A percentile compares a stretch with the other conserved stretches of the same genome.
Conservation (phyloP, 1,284 basidiomycete species). For the Ganoderma lucidum region DNA sequence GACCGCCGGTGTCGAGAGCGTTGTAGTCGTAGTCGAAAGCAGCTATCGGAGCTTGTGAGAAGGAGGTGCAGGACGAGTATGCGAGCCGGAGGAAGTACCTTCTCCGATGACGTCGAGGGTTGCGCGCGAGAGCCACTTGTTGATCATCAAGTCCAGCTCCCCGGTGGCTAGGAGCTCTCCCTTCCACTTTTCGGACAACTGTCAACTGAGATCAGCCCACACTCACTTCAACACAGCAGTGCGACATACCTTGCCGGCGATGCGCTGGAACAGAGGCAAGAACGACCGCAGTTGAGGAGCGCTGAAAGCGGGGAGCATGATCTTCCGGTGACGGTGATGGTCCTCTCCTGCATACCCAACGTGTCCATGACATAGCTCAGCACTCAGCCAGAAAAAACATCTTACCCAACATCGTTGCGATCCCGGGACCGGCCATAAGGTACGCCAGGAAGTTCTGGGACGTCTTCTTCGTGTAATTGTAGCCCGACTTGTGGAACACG, state of each 20-base stretch:
- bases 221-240: background rate
- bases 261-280: constrained; percentile 34
- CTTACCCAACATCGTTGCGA: constrained; percentile 33
- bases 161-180: constrained; percentile 18
- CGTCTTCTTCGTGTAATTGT: constrained; percentile 35
- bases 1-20: constrained; percentile 35
- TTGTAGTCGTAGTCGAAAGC: constrained; percentile 43
- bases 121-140: constrained; percentile 39
- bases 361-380: background rate
- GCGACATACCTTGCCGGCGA: constrained; percentile 28
- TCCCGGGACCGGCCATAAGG: constrained; percentile 31
- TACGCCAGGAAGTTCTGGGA: constrained; percentile 24
- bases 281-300: constrained; percentile 33
- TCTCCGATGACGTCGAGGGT: constrained; percentile 44
- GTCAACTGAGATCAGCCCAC: too few species aligned
- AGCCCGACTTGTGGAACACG: constrained; percentile 38
- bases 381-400: background rate
- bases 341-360: constrained; percentile 22
- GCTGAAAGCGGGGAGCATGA: constrained; percentile 43
- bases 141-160: constrained; percentile 20
- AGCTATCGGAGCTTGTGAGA: constrained; percentile 23
- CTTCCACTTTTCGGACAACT: constrained; percentile 35
- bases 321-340: constrained; percentile 41
- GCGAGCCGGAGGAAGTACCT: constrained; percentile 27
- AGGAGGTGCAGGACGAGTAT: background rate